Evolutionary conservation across 495 filamentous ascomycete species (phyloP).

Genomic region (Penicillium crystallinum): DNA sequence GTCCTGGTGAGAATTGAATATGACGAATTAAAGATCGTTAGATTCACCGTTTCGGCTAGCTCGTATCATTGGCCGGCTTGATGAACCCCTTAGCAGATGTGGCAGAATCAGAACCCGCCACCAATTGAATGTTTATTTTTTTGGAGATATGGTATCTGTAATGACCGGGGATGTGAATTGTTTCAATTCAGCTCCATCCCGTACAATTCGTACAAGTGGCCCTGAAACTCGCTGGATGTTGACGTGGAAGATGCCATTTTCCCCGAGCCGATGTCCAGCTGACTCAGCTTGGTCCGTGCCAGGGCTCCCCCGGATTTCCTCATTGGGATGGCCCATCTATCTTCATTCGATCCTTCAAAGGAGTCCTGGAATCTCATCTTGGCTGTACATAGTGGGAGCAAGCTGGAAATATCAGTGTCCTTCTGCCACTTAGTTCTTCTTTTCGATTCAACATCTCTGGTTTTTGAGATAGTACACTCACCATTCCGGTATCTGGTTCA

Average conservation of each 20-base stretch:
- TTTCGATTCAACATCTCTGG: too few relatives aligned
- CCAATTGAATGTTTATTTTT: not conserved
- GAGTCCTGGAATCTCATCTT: too few relatives aligned
- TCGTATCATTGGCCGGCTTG: constrained; percentile 1
- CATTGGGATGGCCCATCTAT: not conserved
- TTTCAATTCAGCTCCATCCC: not conserved
- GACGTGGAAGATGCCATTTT: not conserved
- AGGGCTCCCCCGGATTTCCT: not conserved
- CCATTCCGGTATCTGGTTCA: too few relatives aligned
- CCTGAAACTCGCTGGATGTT: not conserved
- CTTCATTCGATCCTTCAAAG: too few relatives aligned
- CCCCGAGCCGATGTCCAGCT: not conserved
- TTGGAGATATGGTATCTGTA: not conserved
- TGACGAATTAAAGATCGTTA: not conserved
- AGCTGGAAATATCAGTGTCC: too few relatives aligned
- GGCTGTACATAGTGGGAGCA: too few relatives aligned
- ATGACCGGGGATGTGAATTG: not conserved
- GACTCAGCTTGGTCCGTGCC: constrained; percentile 1
- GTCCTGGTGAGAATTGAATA: not conserved
- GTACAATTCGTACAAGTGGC: not conserved
- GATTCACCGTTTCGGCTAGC: constrained; percentile 1
- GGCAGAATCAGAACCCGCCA: not conserved
- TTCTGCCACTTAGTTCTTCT: too few relatives aligned
- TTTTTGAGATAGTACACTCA: too few relatives aligned
- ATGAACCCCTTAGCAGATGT: not conserved